These are phyloP conservation scores for Carex parvula DNA, from an alignment of 176 grass and related monocot species.

Conservation along the genomic window DNA sequence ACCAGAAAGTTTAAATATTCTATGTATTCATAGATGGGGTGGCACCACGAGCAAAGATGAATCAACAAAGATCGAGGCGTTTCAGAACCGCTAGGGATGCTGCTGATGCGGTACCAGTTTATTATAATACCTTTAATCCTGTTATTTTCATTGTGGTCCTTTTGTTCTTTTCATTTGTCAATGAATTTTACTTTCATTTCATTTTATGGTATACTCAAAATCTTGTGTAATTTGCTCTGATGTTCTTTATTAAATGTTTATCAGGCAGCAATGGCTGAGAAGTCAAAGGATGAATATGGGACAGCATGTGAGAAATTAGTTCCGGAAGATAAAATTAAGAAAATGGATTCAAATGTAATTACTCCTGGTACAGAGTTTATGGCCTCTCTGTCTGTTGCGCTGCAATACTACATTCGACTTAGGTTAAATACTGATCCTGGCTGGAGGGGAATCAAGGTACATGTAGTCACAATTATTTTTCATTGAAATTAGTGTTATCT, in stretches of 20 bases:
- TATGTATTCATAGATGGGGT: slow-evolving; percentile 28
- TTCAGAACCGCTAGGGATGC: slow-evolving; percentile 8
- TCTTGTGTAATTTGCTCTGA: neutral
- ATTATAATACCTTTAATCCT: neutral
- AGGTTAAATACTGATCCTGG: slow-evolving; percentile 31
- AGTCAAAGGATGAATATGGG: slow-evolving; percentile 13
- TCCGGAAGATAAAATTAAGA: neutral
- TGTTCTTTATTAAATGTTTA: slow-evolving; percentile 1
- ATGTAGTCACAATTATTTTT: neutral
- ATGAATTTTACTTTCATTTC: neutral
- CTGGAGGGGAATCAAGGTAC: slow-evolving; percentile 32
- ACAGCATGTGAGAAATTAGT: neutral
- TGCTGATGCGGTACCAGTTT: neutral
- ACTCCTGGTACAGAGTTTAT: slow-evolving; percentile 35
- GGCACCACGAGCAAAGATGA: slow-evolving; percentile 31
- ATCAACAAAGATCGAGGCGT: slow-evolving; percentile 29
- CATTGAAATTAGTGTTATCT: neutral
- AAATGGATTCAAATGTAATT: slow-evolving; percentile 31
- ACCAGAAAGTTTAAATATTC: neutral
- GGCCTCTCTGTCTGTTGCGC: slow-evolving; percentile 20
- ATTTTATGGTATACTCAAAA: neutral
- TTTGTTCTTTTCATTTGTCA: neutral
- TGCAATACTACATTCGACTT: slow-evolving; percentile 28
- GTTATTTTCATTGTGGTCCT: neutral
- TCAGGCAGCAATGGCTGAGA: slow-evolving; percentile 1